Evolutionary conservation across 2,329 filamentous ascomycete genomes (phyloP), one percentile per base, ranked within the genome.

Genomic region (Colletotrichum orbiculare): DNA sequence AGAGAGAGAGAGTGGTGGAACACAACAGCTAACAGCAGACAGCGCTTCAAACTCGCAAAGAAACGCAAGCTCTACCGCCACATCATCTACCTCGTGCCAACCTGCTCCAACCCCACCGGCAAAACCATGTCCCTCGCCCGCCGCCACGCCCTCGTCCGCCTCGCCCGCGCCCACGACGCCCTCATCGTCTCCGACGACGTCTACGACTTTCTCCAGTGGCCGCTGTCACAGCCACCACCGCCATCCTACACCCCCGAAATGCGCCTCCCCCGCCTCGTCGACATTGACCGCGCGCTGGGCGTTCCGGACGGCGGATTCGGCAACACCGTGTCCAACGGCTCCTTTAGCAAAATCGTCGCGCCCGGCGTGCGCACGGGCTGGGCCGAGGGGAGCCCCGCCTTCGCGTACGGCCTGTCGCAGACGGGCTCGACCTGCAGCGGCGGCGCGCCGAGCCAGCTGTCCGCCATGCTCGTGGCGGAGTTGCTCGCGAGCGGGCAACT

Each of bases 201-300:
- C 9, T 99, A 99, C 74, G 95, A 98, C 75, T 91, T 95, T 69
- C 83, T 98, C 6, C 91, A 94, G 74, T 97, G 94, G 93, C 85
- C 87, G 2, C 73, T 78, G n/a, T 38, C 42, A 52, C 2, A n/a
- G 42, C 4, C 43, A 66, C 3, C n/a, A 72, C 25, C 54, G 72
- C 25, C 25, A 25, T 25, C 76, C 77, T 42, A 81, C 75, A 68
- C 70, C 42, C 60, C 66, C 43, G 65, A 67, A 66, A 59, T 60
- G 66, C 86, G 89, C 11, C 87, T 94, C 8, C 93, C 93, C 3
- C 87, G 93, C 1, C 81, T 97, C 1, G 88, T 92, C 15, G 94
- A 97, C 73, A 81, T 97, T 60, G 94, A 97, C 75, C 81, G 87
- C 8, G 82, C 85, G 17, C 80, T 94, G 8, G 88, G 89, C 25